phyloP scores from a whole-genome alignment of 192 early-diverging fungal genomes.

The Neocallimastix lanati region DNA sequence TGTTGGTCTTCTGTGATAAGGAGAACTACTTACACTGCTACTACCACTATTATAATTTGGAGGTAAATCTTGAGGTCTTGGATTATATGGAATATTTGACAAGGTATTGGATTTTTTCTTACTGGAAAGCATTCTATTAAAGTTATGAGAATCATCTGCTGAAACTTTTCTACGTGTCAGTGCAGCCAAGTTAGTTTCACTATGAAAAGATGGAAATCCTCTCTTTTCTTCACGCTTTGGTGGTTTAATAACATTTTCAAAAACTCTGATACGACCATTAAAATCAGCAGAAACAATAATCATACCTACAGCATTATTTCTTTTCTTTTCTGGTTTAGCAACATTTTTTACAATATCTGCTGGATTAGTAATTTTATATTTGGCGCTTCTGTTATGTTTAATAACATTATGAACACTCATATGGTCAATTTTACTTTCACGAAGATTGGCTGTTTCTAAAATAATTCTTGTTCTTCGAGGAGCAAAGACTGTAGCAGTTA shows the following conservation, averaged over 20 bases:
- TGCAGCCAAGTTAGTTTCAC: neutral
- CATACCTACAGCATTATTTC: neutral
- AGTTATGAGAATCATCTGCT: neutral
- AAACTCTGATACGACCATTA: constrained; percentile 40
- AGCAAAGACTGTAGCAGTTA: constrained; percentile 44
- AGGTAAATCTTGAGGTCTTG: neutral
- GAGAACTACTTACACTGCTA: neutral
- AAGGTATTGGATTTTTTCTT: neutral
- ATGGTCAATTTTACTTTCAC: constrained; percentile 27
- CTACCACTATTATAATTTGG: neutral
- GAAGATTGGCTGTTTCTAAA: constrained; percentile 29
- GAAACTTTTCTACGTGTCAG: neutral
- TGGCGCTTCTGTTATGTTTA: constrained; percentile 1
- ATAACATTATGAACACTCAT: constrained; percentile 9
- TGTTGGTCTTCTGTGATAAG: neutral
- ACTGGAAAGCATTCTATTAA: neutral
- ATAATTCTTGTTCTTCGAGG: constrained; percentile 29
- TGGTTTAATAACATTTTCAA: constrained; percentile 20
- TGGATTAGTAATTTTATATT: neutral
- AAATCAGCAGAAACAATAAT: constrained; percentile 49
- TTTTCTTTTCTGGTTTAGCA: constrained; percentile 16
- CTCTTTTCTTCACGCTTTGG: neutral
- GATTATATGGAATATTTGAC: neutral
- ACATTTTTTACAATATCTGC: constrained; percentile 1
- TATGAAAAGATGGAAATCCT: neutral